Base-by-base conservation (phyloP, 305 asterid genomes). In the Fraxinus dipetala region DNA sequence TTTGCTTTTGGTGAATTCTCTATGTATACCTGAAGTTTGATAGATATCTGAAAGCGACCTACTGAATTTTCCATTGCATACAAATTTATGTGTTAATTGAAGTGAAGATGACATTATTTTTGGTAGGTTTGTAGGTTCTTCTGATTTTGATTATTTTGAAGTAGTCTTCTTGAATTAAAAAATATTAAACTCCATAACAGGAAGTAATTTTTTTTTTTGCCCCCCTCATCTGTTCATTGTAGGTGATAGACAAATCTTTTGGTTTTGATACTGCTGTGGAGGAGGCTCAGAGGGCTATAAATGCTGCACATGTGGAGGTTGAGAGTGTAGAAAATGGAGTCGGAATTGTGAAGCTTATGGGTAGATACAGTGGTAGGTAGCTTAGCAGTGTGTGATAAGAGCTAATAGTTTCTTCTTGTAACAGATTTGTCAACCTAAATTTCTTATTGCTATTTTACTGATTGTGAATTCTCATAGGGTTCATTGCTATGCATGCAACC, bases 401-500 rank as follows among this genome's bases (percentile, higher is more conserved):
- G 77, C 81, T 82, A 26, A 67, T 38, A 48, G 61, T 20, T 84
- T 80, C 74, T 26, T 85, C 65, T 51, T n/a, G 48, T 75, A 75
- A 72, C 72, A 30, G 51, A 84, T 76, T 82, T 83, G 13, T 72
- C 67, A 54, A 40, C 84, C 30, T 70, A 79, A 70, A 63, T 9
- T 65, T 20, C 16, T 32, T 65, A 83, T 74, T 24, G 34, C 77
- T 67, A 51, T 51, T 40, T 48, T 78, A 28, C 78, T 54, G 70
- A 43, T n/a, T 78, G 28, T 56, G 18, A 73, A 80, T 81, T 59
- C 43, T 86, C 69, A 35, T 79, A 93, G 99, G 99, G 67, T 95
- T 93, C 92, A 95, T 95, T 51, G 98, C 99, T 82, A 90, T 95
- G 99, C 92, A 90, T 51, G 97, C 98, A 82, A 93, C 98, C 82